These are phyloP conservation scores for Neurospora tetrasperma DNA, from an alignment of 495 filamentous ascomycete species.

Conservation along the genomic window DNA sequence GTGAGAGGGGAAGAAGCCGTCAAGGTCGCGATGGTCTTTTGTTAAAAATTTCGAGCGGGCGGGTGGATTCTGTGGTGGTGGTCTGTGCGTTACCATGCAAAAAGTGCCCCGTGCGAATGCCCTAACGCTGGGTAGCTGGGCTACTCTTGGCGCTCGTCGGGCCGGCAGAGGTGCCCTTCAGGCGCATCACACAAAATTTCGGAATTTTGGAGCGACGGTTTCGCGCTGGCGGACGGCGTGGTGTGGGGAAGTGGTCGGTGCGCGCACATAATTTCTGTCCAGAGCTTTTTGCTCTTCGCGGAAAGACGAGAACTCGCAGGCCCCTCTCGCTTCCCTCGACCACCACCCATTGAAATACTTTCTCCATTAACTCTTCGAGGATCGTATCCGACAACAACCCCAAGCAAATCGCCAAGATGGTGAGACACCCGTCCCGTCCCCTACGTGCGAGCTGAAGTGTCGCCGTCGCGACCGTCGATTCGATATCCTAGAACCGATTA, in stretches of 20 bases:
- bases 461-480: not conserved
- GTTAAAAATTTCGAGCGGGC: not conserved
- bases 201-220: slow-evolving; percentile 5
- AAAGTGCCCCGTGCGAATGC: slow-evolving; percentile 10
- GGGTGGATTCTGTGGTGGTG: slow-evolving; percentile 14
- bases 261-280: slow-evolving; percentile 21
- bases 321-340: not conserved
- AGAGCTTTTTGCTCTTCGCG: slow-evolving; percentile 3
- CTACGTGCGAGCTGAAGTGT: not conserved
- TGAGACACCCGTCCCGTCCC: slow-evolving; percentile 22
- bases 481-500: slow-evolving; percentile 1
- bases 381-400: slow-evolving; percentile 38
- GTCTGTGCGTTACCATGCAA: slow-evolving; percentile 11
- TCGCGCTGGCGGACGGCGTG: not conserved
- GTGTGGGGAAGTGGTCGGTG: slow-evolving; percentile 11
- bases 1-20: not conserved
- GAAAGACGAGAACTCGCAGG: not conserved
- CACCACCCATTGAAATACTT: slow-evolving; percentile 1
- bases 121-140: slow-evolving; percentile 11
- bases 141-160: not conserved
- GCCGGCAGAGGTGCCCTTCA: not conserved
- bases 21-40: not conserved
- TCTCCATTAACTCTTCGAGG: slow-evolving; percentile 39
- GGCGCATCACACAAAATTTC: slow-evolving; percentile 13
- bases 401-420: slow-evolving; percentile 42